Percentiles rank a stretch among this genome's conserved stretches.
These are phyloP conservation scores for Candida hungchunana DNA, from an alignment of 805 yeast species.

Conservation along the genomic window DNA sequence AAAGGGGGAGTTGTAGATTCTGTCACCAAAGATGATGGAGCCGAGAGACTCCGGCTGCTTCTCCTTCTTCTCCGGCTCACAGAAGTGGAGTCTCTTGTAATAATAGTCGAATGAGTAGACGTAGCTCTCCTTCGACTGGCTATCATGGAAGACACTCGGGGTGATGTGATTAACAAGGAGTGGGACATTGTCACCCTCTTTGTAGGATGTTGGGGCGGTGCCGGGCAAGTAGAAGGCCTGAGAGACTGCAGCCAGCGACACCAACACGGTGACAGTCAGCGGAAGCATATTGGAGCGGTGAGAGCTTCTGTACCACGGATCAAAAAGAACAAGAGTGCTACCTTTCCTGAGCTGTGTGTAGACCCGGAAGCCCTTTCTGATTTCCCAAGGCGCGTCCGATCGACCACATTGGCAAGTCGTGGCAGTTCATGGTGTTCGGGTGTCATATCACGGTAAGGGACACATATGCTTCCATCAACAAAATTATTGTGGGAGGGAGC, in stretches of 20 bases:
- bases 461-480: conserved; percentile 1
- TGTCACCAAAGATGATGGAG: conserved; percentile 89
- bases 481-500: too few relatives aligned
- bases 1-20: conserved; percentile 91
- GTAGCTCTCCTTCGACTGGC: conserved; percentile 42
- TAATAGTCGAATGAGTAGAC: conserved; percentile 81
- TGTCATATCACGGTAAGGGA: neutral
- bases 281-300: conserved; percentile 1
- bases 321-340: too few relatives aligned
- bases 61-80: conserved; percentile 50
- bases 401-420: neutral
- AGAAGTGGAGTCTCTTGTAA: conserved; percentile 77
- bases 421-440: neutral
- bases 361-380: too few relatives aligned
- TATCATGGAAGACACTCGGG: conserved; percentile 53
- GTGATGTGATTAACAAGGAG: conserved; percentile 87
- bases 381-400: too few relatives aligned
- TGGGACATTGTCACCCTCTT: conserved; percentile 66
- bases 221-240: conserved; percentile 88
- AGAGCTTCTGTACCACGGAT: too few relatives aligned
- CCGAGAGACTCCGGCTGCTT: conserved; percentile 90
- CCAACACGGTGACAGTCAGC: conserved; percentile 5
- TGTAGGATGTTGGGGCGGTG: conserved; percentile 89
- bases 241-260: conserved; percentile 8
- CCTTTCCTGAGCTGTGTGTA: too few relatives aligned